Percentiles rank a stretch among this genome's conserved stretches.
phyloP scores from a whole-genome alignment of 2,329 filamentous ascomycete species.

The Chaetomiaceae sp. region DNA sequence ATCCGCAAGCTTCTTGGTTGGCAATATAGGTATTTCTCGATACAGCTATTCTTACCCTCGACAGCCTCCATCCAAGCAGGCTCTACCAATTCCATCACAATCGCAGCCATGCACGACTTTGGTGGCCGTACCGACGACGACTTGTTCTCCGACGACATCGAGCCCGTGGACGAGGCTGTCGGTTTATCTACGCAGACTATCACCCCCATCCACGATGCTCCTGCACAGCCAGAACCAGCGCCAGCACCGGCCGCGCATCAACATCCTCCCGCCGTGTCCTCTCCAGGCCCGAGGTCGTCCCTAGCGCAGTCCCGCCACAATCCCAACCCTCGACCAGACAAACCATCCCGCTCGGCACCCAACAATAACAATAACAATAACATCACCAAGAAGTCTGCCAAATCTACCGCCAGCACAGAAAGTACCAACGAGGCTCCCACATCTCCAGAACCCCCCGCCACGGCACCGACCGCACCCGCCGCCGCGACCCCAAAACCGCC shows the following conservation, averaged over 20 bases:
- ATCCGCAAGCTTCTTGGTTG: no score
- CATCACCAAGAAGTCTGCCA: background rate
- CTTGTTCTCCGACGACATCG: constrained; percentile 59
- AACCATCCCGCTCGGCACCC: constrained; percentile 23
- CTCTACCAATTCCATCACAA: background rate
- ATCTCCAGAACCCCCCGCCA: background rate
- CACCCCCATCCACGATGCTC: background rate
- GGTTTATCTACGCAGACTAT: background rate
- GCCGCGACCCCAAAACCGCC: background rate
- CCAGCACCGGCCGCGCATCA: constrained; percentile 13
- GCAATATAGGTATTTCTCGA: no score
- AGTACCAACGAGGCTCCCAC: background rate
- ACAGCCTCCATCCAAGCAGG: no score
- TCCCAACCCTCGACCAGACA: constrained; percentile 18
- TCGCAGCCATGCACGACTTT: constrained; percentile 48
- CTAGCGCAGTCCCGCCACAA: constrained; percentile 35
- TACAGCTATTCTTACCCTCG: no score
- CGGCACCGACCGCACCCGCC: background rate
- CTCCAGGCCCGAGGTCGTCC: constrained; percentile 24
- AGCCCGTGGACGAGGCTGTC: constrained; percentile 41
- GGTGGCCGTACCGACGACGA: constrained; percentile 59
- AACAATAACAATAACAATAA: constrained; percentile 8
- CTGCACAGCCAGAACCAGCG: constrained; percentile 1
- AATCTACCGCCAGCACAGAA: background rate
- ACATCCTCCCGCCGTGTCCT: constrained; percentile 7